phyloP scores from a whole-genome alignment of 78 protist species.

The Dictyostelium intermedium region DNA sequence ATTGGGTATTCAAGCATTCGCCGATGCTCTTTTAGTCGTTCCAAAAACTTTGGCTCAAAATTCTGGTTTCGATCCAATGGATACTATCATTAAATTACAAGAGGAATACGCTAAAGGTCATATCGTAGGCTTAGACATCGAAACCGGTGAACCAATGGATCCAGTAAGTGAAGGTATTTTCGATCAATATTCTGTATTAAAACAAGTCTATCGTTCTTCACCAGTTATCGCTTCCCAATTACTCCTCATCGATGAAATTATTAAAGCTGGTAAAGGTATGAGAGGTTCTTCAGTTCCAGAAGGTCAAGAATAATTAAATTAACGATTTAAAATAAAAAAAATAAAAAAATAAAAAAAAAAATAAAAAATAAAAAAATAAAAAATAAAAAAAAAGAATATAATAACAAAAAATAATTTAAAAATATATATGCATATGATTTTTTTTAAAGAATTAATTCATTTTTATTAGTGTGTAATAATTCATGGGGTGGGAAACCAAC shows the following conservation, averaged over 20 bases:
- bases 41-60: conserved; percentile 99
- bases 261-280: conserved; percentile 96
- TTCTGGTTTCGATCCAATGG: conserved; percentile 97
- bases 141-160: conserved; percentile 65
- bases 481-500: conserved; percentile 70
- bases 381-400: background rate
- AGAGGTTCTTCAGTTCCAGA: conserved; percentile 53
- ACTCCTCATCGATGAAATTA: conserved; percentile 98
- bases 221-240: conserved; percentile 95
- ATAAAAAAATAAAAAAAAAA: background rate
- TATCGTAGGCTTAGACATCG: conserved; percentile 94
- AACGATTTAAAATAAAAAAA: background rate
- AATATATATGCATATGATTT: background rate
- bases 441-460: conserved; percentile 35
- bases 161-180: conserved; percentile 95
- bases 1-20: conserved; percentile 97
- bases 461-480: conserved; percentile 53
- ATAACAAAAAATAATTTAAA: background rate
- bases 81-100: conserved; percentile 89
- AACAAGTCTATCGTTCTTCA: conserved; percentile 90
- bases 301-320: conserved; percentile 29
- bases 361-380: background rate
- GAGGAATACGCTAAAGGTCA: conserved; percentile 87
- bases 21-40: conserved; percentile 97
- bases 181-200: conserved; percentile 98